Percentiles rank a stretch among this genome's conserved stretches.
phyloP scores from a whole-genome alignment of 2,329 filamentous ascomycete species.

The Phaeosphaeria sp. region DNA sequence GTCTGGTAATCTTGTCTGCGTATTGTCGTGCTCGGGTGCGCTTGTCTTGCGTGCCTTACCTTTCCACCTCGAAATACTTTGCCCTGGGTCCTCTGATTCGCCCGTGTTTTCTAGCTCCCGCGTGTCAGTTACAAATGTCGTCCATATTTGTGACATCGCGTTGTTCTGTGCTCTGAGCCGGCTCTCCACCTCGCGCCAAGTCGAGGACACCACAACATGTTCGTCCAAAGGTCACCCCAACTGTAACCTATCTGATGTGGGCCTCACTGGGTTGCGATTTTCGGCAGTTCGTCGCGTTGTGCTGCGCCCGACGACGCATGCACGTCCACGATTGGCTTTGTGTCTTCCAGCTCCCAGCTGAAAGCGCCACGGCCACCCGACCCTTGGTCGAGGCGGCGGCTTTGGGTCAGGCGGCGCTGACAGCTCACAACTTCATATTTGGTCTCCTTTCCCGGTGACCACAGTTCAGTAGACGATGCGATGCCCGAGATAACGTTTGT shows the following conservation, averaged over 20 bases:
- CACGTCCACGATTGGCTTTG: constrained; percentile 15
- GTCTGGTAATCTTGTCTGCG: background rate
- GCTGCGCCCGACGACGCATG: constrained; percentile 5
- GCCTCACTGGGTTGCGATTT: background rate
- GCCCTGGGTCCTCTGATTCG: background rate
- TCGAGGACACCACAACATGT: background rate
- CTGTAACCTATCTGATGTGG: background rate
- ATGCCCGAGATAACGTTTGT: constrained; percentile 45
- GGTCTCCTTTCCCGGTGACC: background rate
- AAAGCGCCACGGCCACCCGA: constrained; percentile 13
- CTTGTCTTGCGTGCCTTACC: background rate
- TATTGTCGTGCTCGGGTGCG: background rate
- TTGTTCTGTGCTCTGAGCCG: background rate
- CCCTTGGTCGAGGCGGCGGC: constrained; percentile 2
- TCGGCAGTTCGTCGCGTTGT: constrained; percentile 6
- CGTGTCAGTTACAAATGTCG: background rate
- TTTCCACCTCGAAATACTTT: background rate
- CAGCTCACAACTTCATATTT: constrained; percentile 4
- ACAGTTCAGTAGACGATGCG: constrained; percentile 16
- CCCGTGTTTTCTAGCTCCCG: background rate
- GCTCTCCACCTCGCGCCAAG: background rate
- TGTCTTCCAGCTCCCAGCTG: constrained; percentile 14
- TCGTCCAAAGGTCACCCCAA: background rate
- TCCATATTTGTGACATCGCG: background rate
- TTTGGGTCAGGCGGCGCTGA: constrained; percentile 13